Percentiles rank a stretch among this genome's conserved stretches.
phyloP scores from a whole-genome alignment of 352 stramenopile species.

The Achlya hypogyna region DNA sequence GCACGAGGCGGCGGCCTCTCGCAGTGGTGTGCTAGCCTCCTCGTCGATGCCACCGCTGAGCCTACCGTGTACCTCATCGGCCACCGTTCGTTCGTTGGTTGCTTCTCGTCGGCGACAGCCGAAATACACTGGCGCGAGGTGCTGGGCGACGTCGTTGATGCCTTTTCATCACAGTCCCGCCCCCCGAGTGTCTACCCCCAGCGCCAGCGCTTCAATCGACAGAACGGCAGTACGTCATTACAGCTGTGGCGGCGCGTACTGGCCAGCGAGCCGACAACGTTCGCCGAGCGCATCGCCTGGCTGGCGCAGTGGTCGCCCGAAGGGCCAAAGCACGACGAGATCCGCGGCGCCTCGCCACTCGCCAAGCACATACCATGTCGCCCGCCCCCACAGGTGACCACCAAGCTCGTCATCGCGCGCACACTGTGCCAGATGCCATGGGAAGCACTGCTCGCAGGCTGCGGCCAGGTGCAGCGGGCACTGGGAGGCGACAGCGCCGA shows the following conservation, averaged over 20 bases:
- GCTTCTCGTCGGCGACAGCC: not conserved
- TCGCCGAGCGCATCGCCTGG: not conserved
- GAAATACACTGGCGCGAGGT: not conserved
- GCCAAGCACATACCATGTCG: not conserved
- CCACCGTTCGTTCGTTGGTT: not conserved
- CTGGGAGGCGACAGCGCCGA: not conserved
- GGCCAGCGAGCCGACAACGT: too few species aligned
- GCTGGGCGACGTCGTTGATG: not conserved
- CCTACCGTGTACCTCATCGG: not conserved
- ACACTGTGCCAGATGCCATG: not conserved
- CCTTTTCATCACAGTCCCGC: not conserved
- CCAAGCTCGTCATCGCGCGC: not conserved
- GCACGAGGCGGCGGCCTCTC: not conserved
- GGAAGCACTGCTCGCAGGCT: not conserved
- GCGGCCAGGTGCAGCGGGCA: too few species aligned
- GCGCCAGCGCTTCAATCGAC: not conserved
- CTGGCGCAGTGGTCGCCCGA: not conserved
- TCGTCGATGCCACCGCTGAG: not conserved
- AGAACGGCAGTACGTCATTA: not conserved
- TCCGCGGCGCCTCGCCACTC: not conserved
- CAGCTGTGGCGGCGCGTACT: not conserved
- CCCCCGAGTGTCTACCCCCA: not conserved
- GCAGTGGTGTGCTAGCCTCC: not conserved
- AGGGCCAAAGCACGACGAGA: not conserved
- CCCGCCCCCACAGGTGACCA: not conserved